Conservation (phyloP, 768 basidiomycete species). For the Lentinula detonsa region DNA sequence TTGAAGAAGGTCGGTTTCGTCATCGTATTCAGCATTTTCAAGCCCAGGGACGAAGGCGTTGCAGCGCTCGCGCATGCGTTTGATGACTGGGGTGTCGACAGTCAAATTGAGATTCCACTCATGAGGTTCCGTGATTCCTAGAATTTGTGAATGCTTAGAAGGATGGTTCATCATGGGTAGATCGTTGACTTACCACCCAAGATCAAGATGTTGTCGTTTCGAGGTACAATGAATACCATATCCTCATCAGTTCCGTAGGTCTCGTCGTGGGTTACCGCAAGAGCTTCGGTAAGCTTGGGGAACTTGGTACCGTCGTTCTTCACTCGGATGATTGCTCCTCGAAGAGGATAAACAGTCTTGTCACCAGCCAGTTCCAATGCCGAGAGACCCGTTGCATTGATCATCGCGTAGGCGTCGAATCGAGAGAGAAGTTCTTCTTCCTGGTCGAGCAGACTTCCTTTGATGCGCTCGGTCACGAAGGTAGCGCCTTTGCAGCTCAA, state of each 20-base stretch:
- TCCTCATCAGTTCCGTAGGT: conserved; percentile 22
- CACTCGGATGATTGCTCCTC: conserved; percentile 29
- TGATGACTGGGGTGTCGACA: conserved; percentile 20
- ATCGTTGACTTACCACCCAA: conserved; percentile 16
- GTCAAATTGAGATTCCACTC: conserved; percentile 18
- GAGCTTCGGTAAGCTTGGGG: conserved; percentile 25
- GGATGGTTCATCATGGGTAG: not conserved
- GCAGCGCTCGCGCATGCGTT: conserved; percentile 23
- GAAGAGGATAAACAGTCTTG: conserved; percentile 26
- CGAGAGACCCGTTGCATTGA: conserved; percentile 30
- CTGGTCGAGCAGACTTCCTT: conserved; percentile 22
- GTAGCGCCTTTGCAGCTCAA: conserved; percentile 21
- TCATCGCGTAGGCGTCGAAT: conserved; percentile 23
- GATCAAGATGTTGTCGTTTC: conserved; percentile 29
- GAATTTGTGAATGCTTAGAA: not conserved
- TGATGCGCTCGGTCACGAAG: conserved; percentile 21
- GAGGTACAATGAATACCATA: conserved; percentile 28
- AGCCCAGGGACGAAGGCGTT: conserved; percentile 21
- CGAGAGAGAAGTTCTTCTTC: conserved; percentile 18
- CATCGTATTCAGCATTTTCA: conserved; percentile 19
- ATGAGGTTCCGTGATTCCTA: conserved; percentile 20
- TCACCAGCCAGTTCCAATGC: conserved; percentile 26
- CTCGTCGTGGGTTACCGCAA: conserved; percentile 26
- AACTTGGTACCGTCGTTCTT: conserved; percentile 29
- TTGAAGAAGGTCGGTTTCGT: conserved; percentile 19